These are phyloP conservation scores for Diophrys sp. DNA, from an alignment of 73 alveolate species.

Conservation along the genomic window DNA sequence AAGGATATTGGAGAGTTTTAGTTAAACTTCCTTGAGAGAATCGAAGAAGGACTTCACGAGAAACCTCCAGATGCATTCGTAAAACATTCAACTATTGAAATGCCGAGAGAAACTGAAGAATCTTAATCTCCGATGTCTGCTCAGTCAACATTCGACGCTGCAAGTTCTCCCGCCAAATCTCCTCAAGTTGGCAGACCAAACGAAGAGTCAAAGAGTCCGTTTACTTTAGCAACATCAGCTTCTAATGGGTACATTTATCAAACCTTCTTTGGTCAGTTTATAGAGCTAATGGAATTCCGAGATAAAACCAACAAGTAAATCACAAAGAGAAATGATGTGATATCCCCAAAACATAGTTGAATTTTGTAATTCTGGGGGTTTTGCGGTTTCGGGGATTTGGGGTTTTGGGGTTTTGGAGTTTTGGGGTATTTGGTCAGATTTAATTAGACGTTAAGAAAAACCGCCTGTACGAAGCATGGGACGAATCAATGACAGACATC, in stretches of 20 bases:
- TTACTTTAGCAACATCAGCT: no score
- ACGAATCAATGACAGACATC: not conserved
- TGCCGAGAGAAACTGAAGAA: no score
- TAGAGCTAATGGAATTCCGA: not conserved
- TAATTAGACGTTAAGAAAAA: not conserved
- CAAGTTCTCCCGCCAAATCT: no score
- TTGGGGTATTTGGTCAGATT: not conserved
- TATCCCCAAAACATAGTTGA: no score
- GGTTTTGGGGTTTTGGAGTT: no score
- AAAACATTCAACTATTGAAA: not conserved
- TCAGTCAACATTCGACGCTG: no score
- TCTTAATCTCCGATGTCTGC: no score
- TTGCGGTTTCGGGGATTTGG: no score
- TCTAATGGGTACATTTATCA: not conserved
- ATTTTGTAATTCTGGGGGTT: no score
- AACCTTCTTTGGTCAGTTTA: constrained; percentile 6
- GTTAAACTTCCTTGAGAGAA: constrained; percentile 64
- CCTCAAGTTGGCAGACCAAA: no score
- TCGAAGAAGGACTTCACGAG: constrained; percentile 72
- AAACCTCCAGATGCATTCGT: not conserved
- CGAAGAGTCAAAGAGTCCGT: no score
- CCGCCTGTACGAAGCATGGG: not conserved
- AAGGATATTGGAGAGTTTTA: constrained; percentile 88
- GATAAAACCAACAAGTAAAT: not conserved
- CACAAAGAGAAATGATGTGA: constrained; percentile 1